These are phyloP conservation scores for Albatrellus ellisii DNA, from an alignment of 768 basidiomycete genomes.

Conservation along the genomic window DNA sequence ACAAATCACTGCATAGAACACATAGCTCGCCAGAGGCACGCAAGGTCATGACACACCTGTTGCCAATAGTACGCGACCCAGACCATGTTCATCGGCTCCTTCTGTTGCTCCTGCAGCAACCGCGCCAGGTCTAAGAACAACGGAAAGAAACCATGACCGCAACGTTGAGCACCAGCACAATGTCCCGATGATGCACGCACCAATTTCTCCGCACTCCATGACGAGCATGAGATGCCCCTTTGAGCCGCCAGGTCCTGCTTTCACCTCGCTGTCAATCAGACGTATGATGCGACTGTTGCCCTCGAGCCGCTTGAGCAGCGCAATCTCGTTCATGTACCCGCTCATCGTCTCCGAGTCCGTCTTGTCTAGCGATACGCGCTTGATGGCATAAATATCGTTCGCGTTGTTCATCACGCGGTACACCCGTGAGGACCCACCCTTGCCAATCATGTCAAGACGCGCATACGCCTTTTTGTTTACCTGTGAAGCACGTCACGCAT, in stretches of 20 bases:
- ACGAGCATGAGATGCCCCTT: conserved; percentile 74
- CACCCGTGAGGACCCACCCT: conserved; percentile 92
- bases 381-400: conserved; percentile 80
- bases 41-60: conserved; percentile 46
- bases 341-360: conserved; percentile 81
- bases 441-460: conserved; percentile 81
- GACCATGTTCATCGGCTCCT: conserved; percentile 79
- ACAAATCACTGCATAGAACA: conserved; percentile 2
- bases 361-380: conserved; percentile 82
- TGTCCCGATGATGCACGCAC: conserved; percentile 15
- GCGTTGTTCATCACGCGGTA: conserved; percentile 74
- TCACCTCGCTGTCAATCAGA: conserved; percentile 83
- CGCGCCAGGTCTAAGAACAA: conserved; percentile 52
- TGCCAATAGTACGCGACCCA: conserved; percentile 97
- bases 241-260: conserved; percentile 50
- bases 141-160: background rate
- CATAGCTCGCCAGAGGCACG: background rate
- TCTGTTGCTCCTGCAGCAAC: conserved; percentile 73
- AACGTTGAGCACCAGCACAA: background rate
- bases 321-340: conserved; percentile 95
- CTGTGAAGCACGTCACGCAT: conserved; percentile 18
- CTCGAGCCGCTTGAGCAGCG: conserved; percentile 81
- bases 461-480: conserved; percentile 79
- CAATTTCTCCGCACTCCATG: conserved; percentile 93
- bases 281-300: conserved; percentile 90